Conservation (phyloP, 1,284 basidiomycete genomes). For the Marasmius oreades region DNA sequence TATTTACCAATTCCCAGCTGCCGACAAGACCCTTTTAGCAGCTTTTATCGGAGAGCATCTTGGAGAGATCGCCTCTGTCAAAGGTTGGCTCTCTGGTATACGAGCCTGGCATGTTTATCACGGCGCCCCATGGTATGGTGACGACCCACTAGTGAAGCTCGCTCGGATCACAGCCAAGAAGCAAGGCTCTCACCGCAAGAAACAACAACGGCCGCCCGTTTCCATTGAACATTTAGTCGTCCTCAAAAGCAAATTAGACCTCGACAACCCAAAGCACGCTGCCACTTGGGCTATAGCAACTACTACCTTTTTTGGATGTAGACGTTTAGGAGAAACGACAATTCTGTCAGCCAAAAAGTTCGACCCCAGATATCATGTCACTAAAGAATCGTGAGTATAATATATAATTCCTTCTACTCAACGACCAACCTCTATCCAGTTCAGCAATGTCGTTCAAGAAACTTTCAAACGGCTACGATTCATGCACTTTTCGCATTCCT, state of each 20-base stretch:
- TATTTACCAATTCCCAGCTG: conserved; percentile 12
- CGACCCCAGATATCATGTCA: no score
- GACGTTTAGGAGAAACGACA: not conserved
- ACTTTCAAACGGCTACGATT: not conserved
- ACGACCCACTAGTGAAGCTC: not conserved
- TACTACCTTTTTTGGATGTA: not conserved
- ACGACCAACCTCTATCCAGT: not conserved
- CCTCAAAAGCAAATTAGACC: not conserved
- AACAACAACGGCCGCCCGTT: not conserved
- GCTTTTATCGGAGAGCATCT: conserved; percentile 20
- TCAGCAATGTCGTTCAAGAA: not conserved
- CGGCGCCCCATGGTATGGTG: conserved; percentile 2
- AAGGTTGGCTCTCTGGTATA: not conserved
- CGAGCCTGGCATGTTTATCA: not conserved
- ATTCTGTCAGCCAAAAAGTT: not conserved
- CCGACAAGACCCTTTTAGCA: conserved; percentile 21
- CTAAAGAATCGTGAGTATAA: no score
- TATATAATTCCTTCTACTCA: no score
- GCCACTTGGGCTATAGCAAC: not conserved
- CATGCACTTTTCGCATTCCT: not conserved
- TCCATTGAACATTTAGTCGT: not conserved
- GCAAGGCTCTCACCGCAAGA: not conserved
- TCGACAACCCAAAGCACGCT: not conserved
- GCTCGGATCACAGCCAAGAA: not conserved
- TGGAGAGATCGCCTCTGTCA: not conserved